Base-by-base conservation (phyloP, 345 rosid genomes). In the Corchorus capsularis region DNA sequence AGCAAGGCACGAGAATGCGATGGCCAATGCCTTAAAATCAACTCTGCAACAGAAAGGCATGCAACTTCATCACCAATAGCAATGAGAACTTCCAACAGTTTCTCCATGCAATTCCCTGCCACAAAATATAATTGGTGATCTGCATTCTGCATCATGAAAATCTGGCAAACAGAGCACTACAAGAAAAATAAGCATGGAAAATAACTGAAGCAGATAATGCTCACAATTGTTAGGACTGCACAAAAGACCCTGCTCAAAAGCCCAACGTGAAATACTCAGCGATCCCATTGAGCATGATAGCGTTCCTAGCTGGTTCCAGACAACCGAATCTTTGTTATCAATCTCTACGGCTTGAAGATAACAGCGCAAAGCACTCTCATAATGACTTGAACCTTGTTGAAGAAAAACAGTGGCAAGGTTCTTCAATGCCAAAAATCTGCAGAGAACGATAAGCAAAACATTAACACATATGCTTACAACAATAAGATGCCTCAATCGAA, bases 21-120 rank as follows among this genome's bases (percentile, higher is more conserved):
- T 71, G 99, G 99, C 99, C 99, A 96, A 57, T 89, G 98, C 85
- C 94, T 90, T 86, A 96, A 82, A 85, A 96, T 96, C 90, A 96
- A 82, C 76, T 93, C 93, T 53, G 97, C 93, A 55, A 96, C 91
- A 75, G 98, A 87, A 70, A 96, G 93, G 75, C 99, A 96, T 57
- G 99, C 90, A 80, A 92, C 98, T 87, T 96, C 98, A 81, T 96
- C 99, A 81, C 99, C 94, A 75, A 96, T 91, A 81, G 99, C 97
- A 83, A 96, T 93, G 79, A 96, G 98, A 82, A 96, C 92, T 88
- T 96, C 99, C 82, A 96, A 81, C 75, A 96, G 88, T 83, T 96
- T 96, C 91, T 93, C 99, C 99, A 93, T 93, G 87, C 96, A 96
- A 83, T 92, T 96, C 99, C 99, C 98, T 95, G 88, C 71, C 71